These are phyloP conservation scores for Mimosa pudica DNA, from an alignment of 306 rosid genomes.

Conservation along the genomic window DNA sequence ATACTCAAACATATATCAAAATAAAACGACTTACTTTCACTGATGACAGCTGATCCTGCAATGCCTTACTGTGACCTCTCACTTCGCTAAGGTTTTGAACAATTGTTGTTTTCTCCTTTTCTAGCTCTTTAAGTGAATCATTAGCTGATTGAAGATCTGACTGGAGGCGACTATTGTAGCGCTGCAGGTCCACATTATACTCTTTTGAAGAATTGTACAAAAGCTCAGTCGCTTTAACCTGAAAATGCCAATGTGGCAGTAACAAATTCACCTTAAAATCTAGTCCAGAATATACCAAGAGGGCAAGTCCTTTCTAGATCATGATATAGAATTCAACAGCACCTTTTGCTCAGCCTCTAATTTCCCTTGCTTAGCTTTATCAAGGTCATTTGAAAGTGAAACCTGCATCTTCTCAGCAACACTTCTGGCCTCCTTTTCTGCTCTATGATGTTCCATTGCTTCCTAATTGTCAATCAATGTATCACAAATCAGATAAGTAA, in stretches of 20 bases:
- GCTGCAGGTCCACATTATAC: conserved; percentile 84
- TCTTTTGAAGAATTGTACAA: conserved; percentile 78
- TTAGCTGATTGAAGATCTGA: conserved; percentile 63
- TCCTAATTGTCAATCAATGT: conserved; percentile 49
- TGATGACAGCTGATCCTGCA: conserved; percentile 70
- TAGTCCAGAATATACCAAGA: background rate
- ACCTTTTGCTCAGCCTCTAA: conserved; percentile 74
- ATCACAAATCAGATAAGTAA: conserved; percentile 14
- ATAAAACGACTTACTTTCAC: conserved; percentile 54
- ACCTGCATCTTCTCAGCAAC: conserved; percentile 56
- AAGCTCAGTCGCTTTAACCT: conserved; percentile 76
- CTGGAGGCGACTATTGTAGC: conserved; percentile 82
- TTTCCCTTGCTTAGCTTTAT: conserved; percentile 63
- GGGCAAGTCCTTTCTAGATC: background rate
- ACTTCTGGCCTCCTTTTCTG: conserved; percentile 73
- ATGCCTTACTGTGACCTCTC: conserved; percentile 73
- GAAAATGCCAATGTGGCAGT: conserved; percentile 29
- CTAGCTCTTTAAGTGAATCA: conserved; percentile 70
- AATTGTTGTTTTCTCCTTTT: conserved; percentile 77
- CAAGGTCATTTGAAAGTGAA: conserved; percentile 67
- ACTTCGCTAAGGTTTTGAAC: conserved; percentile 72
- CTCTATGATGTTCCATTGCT: conserved; percentile 57
- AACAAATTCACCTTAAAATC: background rate
- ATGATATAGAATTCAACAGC: conserved; percentile 6
- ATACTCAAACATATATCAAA: background rate